A percentile compares a stretch with the other conserved stretches of the same genome.
Evolutionary conservation across 169 alveolate genomes (phyloP).

Genomic region (Eimeria tenella): DNA sequence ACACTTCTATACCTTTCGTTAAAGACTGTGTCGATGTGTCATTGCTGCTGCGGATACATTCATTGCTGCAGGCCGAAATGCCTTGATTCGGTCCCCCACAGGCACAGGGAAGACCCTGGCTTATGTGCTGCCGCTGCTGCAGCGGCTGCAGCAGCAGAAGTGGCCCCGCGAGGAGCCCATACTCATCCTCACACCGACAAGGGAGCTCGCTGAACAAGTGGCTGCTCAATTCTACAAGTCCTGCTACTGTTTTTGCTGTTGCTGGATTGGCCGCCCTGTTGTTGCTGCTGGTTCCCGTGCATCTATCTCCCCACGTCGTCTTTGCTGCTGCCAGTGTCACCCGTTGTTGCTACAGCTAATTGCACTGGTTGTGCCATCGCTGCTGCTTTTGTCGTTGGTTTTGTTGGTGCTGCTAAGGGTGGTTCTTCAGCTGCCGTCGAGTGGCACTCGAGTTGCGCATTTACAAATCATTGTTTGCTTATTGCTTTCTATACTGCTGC

Average conservation of each 20-base stretch:
- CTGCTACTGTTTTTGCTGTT: background rate
- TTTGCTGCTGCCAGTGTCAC: too few species aligned
- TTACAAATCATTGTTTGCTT: too few species aligned
- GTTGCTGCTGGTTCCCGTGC: background rate
- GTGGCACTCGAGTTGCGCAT: too few species aligned
- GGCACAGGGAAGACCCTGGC: conserved; percentile 81
- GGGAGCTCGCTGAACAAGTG: conserved; percentile 95
- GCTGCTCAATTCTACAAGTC: conserved; percentile 61
- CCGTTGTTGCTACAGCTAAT: background rate
- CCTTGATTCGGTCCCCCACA: conserved; percentile 57
- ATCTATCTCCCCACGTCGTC: background rate
- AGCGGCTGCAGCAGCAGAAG: background rate
- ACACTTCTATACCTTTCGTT: too few species aligned
- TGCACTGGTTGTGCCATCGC: conserved; percentile 81
- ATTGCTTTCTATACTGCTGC: too few species aligned
- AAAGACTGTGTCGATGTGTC: conserved; percentile 86
- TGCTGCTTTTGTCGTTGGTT: background rate
- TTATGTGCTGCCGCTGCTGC: conserved; percentile 67
- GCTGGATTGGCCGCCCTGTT: conserved; percentile 6
- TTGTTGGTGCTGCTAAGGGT: background rate
- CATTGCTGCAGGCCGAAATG: conserved; percentile 5
- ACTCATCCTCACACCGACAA: conserved; percentile 74
- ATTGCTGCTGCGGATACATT: conserved; percentile 83
- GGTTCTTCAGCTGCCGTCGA: background rate
- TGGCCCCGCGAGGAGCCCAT: background rate